These are phyloP conservation scores for Chaetomium strumarium DNA, from an alignment of 2,329 filamentous ascomycete species.

Conservation along the genomic window DNA sequence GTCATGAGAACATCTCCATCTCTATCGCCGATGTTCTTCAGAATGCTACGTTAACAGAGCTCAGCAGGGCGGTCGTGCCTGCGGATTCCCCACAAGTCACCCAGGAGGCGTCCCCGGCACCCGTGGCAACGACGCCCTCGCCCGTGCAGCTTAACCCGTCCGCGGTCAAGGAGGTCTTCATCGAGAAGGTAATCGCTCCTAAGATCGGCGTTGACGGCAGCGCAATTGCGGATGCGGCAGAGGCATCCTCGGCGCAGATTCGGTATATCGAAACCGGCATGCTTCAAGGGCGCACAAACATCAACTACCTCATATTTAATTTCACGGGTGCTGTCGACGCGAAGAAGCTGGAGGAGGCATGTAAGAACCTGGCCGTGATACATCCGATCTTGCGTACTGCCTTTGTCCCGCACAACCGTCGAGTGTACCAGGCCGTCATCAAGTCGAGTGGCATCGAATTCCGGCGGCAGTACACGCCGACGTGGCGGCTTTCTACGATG, in stretches of 20 bases:
- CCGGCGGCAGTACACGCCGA: conserved; percentile 36
- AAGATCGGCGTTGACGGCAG: conserved; percentile 38
- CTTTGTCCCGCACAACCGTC: conserved; percentile 43
- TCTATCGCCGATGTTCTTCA: conserved; percentile 39
- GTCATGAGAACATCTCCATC: conserved; percentile 37
- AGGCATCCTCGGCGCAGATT: conserved; percentile 44
- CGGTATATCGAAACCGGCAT: conserved; percentile 44
- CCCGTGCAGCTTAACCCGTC: conserved; percentile 14
- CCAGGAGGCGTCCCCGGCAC: conserved; percentile 10
- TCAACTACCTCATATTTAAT: conserved; percentile 44
- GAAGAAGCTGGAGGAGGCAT: conserved; percentile 42
- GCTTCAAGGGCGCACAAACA: conserved; percentile 38
- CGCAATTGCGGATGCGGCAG: conserved; percentile 42
- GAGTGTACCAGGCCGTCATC: conserved; percentile 44
- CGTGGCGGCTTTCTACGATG: conserved; percentile 35
- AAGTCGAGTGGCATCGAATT: conserved; percentile 40
- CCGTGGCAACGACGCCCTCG: conserved; percentile 2
- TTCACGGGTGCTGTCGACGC: conserved; percentile 40
- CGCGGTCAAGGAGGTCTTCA: conserved; percentile 31
- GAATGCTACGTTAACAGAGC: conserved; percentile 38
- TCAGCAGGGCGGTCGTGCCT: conserved; percentile 33
- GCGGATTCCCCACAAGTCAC: conserved; percentile 20
- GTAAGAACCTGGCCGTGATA: conserved; percentile 37
- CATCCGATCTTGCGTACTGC: conserved; percentile 51
- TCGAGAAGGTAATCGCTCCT: conserved; percentile 37